Percentiles rank a stretch among this genome's conserved stretches.
Conservation (phyloP, 129 eudicot species). For the Solidago caesia region DNA sequence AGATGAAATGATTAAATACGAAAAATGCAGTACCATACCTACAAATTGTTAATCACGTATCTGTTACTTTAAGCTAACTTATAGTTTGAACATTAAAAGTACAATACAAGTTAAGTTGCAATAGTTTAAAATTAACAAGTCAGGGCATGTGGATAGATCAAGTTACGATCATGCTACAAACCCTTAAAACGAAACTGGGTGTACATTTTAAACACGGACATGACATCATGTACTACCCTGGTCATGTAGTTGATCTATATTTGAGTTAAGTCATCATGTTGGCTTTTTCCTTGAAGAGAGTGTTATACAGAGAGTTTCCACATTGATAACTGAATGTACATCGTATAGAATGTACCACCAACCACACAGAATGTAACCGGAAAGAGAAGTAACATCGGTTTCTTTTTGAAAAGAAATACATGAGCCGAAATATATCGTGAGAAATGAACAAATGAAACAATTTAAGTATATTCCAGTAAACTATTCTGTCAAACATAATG, state of each 20-base stretch:
- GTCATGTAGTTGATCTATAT: background rate
- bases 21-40: constrained; percentile 12
- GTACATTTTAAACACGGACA: background rate
- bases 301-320: constrained; percentile 6
- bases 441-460: no score
- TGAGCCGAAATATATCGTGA: no score
- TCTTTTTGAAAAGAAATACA: no score
- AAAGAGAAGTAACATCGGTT: background rate
- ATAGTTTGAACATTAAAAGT: background rate
- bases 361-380: background rate
- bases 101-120: constrained; percentile 9
- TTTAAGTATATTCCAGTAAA: no score
- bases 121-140: background rate
- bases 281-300: background rate
- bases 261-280: background rate
- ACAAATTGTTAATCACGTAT: constrained; percentile 17
- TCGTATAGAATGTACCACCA: background rate
- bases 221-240: background rate
- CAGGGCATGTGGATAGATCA: background rate
- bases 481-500: no score
- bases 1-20: constrained; percentile 8
- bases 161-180: background rate
- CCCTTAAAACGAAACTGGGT: background rate
- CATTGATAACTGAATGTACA: background rate
- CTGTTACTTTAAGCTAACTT: constrained; percentile 14